Evolutionary conservation across 495 filamentous ascomycete species (phyloP).

Genomic region (Neurospora sp.): DNA sequence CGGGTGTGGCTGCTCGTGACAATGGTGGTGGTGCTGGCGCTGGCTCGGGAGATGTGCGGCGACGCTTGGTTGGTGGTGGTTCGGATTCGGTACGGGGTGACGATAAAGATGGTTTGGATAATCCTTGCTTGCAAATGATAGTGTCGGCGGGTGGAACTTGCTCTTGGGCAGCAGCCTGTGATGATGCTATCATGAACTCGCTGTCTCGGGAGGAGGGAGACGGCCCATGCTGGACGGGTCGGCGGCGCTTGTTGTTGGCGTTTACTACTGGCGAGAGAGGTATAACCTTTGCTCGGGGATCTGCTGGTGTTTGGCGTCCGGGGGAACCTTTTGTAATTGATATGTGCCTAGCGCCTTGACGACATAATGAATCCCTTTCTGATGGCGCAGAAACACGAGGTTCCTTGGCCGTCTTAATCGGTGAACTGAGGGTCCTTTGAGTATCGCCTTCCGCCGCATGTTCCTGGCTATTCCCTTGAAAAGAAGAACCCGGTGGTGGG

Average conservation of each 20-base stretch:
- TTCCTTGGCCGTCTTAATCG: not conserved
- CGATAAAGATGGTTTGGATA: not conserved
- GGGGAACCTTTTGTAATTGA: not conserved
- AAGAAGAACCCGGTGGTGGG: not conserved
- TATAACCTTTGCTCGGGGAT: slow-evolving; percentile 2
- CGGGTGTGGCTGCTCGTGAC: slow-evolving; percentile 23
- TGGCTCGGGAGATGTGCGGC: slow-evolving; percentile 1
- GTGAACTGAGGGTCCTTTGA: not conserved
- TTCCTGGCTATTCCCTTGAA: not conserved
- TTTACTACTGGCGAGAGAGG: slow-evolving; percentile 8
- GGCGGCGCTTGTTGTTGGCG: not conserved
- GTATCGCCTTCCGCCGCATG: not conserved
- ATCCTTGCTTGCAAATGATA: not conserved
- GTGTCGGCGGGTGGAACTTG: not conserved
- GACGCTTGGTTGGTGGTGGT: slow-evolving; percentile 23
- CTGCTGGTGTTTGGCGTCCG: not conserved
- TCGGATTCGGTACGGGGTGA: slow-evolving; percentile 26
- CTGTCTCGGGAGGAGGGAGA: not conserved
- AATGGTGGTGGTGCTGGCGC: not conserved
- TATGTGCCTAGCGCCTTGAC: not conserved
- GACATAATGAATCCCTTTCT: not conserved
- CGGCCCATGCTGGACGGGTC: not conserved
- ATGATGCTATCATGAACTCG: not conserved
- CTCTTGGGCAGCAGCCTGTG: not conserved
- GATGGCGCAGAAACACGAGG: not conserved